These are phyloP conservation scores for Takakia lepidozioides DNA, from an alignment of 225 moss, liverwort and hornwort species.

Conservation along the genomic window DNA sequence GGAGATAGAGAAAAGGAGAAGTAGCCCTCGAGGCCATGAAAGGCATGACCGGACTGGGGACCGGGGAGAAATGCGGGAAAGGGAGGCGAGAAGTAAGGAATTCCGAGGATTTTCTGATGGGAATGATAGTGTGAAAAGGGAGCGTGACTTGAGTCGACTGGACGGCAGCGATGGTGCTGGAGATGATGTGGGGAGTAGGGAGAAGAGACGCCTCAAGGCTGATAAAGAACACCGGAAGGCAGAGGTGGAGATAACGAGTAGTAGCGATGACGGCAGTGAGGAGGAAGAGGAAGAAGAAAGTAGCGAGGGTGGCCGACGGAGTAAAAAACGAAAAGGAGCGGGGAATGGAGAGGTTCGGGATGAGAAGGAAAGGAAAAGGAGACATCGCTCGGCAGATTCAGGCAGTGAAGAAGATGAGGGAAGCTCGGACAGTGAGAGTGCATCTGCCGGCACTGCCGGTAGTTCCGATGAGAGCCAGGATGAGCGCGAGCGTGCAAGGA, in stretches of 20 bases:
- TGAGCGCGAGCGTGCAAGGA: slow-evolving; percentile 36
- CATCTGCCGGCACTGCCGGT: slow-evolving; percentile 29
- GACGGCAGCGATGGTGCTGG: slow-evolving; percentile 10
- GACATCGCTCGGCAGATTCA: slow-evolving; percentile 25
- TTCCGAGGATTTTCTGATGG: slow-evolving; percentile 11
- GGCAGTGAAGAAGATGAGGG: slow-evolving; percentile 24
- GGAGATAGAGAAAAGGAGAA: slow-evolving; percentile 11
- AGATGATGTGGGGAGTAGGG: slow-evolving; percentile 6
- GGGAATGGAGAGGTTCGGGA: slow-evolving; percentile 17
- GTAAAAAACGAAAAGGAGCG: slow-evolving; percentile 20
- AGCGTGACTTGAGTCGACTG: slow-evolving; percentile 9
- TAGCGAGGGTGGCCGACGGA: slow-evolving; percentile 20
- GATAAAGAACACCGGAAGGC: slow-evolving; percentile 19
- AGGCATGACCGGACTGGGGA: slow-evolving; percentile 12
- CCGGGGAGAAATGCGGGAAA: slow-evolving; percentile 8
- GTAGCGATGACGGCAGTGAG: slow-evolving; percentile 28
- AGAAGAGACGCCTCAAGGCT: slow-evolving; percentile 20
- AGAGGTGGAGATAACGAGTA: slow-evolving; percentile 12
- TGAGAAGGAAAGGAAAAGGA: slow-evolving; percentile 37
- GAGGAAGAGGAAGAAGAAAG: slow-evolving; percentile 10
- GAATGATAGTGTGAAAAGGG: slow-evolving; percentile 9
- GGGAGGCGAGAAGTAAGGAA: slow-evolving; percentile 8
- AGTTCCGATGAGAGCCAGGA: slow-evolving; percentile 44
- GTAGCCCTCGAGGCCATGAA: slow-evolving; percentile 11
- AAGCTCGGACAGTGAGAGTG: slow-evolving; percentile 29